Base-by-base conservation (phyloP, 2,329 filamentous ascomycete species). In the Monilinia fructigena region DNA sequence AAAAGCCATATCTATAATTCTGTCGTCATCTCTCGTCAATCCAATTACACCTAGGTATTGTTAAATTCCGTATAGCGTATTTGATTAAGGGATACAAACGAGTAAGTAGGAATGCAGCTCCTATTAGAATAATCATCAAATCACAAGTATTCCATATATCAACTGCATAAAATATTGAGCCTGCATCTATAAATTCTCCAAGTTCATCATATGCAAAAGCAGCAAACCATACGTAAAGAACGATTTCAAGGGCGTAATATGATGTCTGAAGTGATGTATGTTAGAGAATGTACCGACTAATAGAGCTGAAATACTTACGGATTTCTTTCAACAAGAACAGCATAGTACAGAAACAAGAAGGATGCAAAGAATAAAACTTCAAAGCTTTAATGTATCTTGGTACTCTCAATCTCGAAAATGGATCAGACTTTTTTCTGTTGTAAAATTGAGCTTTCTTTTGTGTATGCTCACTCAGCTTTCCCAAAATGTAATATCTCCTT, bases 401-500 rank as follows among this genome's bases (percentile, higher is more conserved):
- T 2, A 96, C 92, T 23, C 92, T 82, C 31, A 92, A 79, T 31
- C 92, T 85, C 56, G 89, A 91, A 76, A 90, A 93, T 1, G 88
- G 88, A 73, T 94, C 90, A 38, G 88, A 82, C 18, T 83, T 85
- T 69, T 79, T 81, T 31, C 80, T 80, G 75, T 91, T 91, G 78
- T 95, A 96, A 70, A 91, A 86, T 28, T 89, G 87, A 1, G 92
- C 89, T 73, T 87, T 86, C 78, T 96, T 96, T 66, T 83, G 85
- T 0, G 91, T 87, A 73, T 89, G 81, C 11, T 91, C 84, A 11
- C 86, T 89, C n/a, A 96, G 7, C 82, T 86, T 68, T 93, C 89
- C 92, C 92, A 96, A 76, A 96, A 95, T 48, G 93, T 85, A 68
- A 96, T 92, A 70, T 93, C 89, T 55, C 92, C 92, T 87, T 92